phyloP scores from a whole-genome alignment of 2,329 filamentous ascomycete species.

The Aciculosporium take region DNA sequence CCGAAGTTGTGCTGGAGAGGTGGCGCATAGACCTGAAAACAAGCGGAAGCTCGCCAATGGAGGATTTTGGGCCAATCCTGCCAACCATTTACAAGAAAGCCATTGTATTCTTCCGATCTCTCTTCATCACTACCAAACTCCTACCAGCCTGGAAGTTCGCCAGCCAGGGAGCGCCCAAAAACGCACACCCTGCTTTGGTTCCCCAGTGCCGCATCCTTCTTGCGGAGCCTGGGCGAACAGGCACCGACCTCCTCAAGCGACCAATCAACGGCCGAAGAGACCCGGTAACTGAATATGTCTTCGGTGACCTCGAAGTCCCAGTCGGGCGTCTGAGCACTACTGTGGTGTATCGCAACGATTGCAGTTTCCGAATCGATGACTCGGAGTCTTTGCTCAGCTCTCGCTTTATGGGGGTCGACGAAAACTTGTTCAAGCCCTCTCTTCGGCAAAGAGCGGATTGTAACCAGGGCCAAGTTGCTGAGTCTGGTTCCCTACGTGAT shows the following conservation, averaged over 20 bases:
- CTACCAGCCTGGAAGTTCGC: slow-evolving; percentile 77
- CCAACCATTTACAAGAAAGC: slow-evolving; percentile 95
- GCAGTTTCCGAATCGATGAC: slow-evolving; percentile 82
- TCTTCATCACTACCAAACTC: slow-evolving; percentile 70
- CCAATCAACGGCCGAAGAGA: slow-evolving; percentile 24
- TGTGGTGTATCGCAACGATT: slow-evolving; percentile 75
- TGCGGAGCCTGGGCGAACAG: slow-evolving; percentile 38
- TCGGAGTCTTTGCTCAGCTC: slow-evolving; percentile 84
- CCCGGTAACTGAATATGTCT: slow-evolving; percentile 56
- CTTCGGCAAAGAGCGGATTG: slow-evolving; percentile 40
- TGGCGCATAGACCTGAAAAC: slow-evolving; percentile 73
- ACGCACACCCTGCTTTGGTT: slow-evolving; percentile 51
- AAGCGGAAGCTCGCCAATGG: slow-evolving; percentile 30
- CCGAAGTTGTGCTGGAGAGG: slow-evolving; percentile 74
- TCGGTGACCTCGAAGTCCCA: slow-evolving; percentile 75
- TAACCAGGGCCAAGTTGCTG: slow-evolving; percentile 25
- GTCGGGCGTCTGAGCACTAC: slow-evolving; percentile 70
- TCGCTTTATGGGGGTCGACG: slow-evolving; percentile 81
- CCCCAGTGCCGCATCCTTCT: slow-evolving; percentile 68
- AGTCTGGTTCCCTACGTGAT: slow-evolving; percentile 64
- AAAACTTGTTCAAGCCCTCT: slow-evolving; percentile 73
- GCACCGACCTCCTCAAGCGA: slow-evolving; percentile 48
- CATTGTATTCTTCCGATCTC: slow-evolving; percentile 82
- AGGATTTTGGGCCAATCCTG: slow-evolving; percentile 49
- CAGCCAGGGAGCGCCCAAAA: slow-evolving; percentile 57